A percentile compares a stretch with the other conserved stretches of the same genome.
These are phyloP conservation scores for Tricholoma bakamatsutake DNA, from an alignment of 768 basidiomycete species.

Conservation along the genomic window DNA sequence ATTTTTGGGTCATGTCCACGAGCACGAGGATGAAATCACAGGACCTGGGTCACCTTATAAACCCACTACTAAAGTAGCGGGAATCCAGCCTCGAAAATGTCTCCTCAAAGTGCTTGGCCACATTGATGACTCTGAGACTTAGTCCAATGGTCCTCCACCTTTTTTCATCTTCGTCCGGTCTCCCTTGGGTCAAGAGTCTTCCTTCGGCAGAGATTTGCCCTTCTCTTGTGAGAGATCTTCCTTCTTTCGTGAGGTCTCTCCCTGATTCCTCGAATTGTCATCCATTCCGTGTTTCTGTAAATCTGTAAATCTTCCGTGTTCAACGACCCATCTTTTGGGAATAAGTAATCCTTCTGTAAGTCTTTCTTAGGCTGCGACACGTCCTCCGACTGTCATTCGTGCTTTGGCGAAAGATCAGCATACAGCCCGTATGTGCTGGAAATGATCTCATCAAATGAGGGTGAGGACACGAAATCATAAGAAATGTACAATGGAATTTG, in stretches of 20 bases:
- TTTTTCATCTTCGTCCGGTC: neutral
- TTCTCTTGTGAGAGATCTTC: neutral
- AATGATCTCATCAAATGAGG: neutral
- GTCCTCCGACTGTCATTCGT: neutral
- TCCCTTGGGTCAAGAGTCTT: neutral
- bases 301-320: neutral
- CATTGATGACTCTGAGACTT: neutral
- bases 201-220: neutral
- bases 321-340: too few relatives aligned
- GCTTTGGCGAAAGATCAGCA: conserved; percentile 12
- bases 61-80: too few relatives aligned
- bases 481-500: neutral
- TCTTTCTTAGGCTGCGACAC: neutral
- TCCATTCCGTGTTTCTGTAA: too few relatives aligned
- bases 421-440: conserved; percentile 35
- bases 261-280: too few relatives aligned
- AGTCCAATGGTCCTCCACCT: neutral
- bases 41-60: too few relatives aligned
- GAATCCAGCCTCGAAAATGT: conserved; percentile 7
- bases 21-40: too few relatives aligned
- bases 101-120: conserved; percentile 2
- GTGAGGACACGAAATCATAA: neutral
- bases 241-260: too few relatives aligned
- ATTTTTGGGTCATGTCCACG: too few relatives aligned
- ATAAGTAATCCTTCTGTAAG: neutral